Percentiles rank a stretch among this genome's conserved stretches.
Conservation (phyloP, 2,329 filamentous ascomycete species). For the Dactylella cylindrospora region DNA sequence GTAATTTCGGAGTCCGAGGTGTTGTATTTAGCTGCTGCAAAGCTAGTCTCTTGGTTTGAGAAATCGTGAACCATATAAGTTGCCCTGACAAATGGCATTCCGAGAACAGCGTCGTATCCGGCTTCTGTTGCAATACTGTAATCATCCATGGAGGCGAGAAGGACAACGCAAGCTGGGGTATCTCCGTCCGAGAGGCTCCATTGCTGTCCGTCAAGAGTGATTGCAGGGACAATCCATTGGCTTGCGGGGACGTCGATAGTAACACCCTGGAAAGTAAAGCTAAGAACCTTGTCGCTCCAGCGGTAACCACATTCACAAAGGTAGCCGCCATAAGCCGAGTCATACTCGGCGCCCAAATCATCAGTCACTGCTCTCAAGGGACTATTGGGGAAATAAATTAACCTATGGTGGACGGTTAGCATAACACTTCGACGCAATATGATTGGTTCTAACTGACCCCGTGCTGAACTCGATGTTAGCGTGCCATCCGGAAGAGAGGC, state of each 20-base stretch:
- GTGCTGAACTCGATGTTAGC: constrained; percentile 42
- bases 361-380: constrained; percentile 20
- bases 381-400: constrained; percentile 37
- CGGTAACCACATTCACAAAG: constrained; percentile 31
- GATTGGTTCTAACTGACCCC: constrained; percentile 12
- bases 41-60: constrained; percentile 40
- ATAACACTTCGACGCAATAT: background rate
- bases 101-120: constrained; percentile 25
- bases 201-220: constrained; percentile 21
- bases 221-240: constrained; percentile 38
- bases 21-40: constrained; percentile 41
- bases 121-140: constrained; percentile 18
- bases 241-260: constrained; percentile 24
- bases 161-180: constrained; percentile 23
- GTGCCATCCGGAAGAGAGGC: constrained; percentile 25
- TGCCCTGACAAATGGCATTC: constrained; percentile 40
- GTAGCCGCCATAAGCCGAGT: constrained; percentile 36
- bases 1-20: constrained; percentile 31
- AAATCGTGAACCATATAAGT: constrained; percentile 42
- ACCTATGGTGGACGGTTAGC: constrained; percentile 4
- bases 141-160: constrained; percentile 40
- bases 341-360: constrained; percentile 28
- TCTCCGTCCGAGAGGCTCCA: constrained; percentile 13
- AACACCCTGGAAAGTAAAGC: constrained; percentile 34
- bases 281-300: constrained; percentile 10